phyloP scores from a whole-genome alignment of 768 basidiomycete species.

The Austroboletus eburneus region DNA sequence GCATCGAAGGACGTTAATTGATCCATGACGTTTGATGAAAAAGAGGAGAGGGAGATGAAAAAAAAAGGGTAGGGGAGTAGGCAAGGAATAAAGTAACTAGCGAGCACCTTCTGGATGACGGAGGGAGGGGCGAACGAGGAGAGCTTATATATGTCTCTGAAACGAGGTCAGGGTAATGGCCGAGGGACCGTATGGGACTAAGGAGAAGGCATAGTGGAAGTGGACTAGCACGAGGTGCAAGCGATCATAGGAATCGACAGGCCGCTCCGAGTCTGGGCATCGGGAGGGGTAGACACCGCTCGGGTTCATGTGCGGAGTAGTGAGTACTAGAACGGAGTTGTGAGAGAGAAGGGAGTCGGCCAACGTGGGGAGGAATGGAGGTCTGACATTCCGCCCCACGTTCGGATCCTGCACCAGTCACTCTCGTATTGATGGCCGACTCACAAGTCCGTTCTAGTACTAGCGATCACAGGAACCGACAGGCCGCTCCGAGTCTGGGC shows the following conservation, averaged over 20 bases:
- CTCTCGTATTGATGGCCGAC: too few species aligned
- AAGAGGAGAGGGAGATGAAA: constrained; percentile 12
- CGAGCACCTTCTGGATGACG: constrained; percentile 15
- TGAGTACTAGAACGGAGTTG: constrained; percentile 2
- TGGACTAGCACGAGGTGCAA: constrained; percentile 36
- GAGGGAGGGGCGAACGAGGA: constrained; percentile 13
- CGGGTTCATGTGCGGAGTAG: background rate
- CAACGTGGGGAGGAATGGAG: constrained; percentile 7
- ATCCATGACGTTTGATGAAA: constrained; percentile 46
- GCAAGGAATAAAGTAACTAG: constrained; percentile 18
- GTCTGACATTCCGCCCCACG: constrained; percentile 26
- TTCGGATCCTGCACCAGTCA: too few species aligned
- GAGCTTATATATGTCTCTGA: constrained; percentile 28
- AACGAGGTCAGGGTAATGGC: constrained; percentile 41
- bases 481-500: too few species aligned
- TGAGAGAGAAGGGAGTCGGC: constrained; percentile 1
- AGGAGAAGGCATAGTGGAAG: constrained; percentile 23
- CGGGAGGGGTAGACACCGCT: constrained; percentile 2
- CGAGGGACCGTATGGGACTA: constrained; percentile 20
- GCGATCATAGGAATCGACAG: constrained; percentile 17
- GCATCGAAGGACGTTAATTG: constrained; percentile 61
- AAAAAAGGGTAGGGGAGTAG: constrained; percentile 12
- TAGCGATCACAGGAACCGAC: constrained; percentile 17
- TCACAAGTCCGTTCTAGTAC: too few species aligned
- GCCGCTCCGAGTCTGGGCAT: too few species aligned